Evolutionary conservation across 2,329 filamentous ascomycete genomes (phyloP).

Genomic region (Colletotrichum sp.): DNA sequence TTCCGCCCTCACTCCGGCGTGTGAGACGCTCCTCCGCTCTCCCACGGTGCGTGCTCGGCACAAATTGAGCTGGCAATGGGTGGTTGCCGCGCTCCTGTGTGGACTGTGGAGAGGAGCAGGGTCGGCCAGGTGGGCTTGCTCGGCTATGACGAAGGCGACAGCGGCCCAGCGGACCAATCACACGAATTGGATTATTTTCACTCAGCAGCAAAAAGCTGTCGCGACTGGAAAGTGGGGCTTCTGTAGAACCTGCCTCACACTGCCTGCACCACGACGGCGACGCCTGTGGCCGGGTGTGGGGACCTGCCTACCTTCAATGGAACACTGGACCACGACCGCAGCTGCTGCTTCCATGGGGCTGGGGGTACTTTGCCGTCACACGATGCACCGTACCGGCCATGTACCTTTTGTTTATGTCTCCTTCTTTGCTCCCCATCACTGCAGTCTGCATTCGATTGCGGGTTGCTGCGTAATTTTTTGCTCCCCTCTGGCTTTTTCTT

Average conservation of each 20-base stretch:
- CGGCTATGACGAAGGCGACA: constrained; percentile 24
- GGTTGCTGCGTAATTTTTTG: background rate
- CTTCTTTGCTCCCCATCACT: background rate
- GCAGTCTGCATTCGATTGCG: background rate
- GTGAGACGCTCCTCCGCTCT: background rate
- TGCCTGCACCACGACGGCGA: background rate
- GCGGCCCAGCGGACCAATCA: constrained; percentile 23
- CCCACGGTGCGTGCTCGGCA: constrained; percentile 8
- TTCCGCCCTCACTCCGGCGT: background rate
- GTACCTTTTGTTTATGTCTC: background rate
- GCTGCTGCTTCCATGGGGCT: background rate
- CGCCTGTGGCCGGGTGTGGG: background rate
- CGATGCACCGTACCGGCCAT: background rate
- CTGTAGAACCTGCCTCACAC: background rate
- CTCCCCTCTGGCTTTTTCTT: background rate
- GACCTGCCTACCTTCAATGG: background rate
- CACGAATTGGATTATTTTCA: constrained; percentile 20
- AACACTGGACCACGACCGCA: background rate
- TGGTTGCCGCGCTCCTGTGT: constrained; percentile 16
- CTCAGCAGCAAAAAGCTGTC: constrained; percentile 15
- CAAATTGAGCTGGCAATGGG: background rate
- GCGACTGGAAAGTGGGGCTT: constrained; percentile 5
- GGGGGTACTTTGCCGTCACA: background rate
- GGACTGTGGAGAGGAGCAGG: constrained; percentile 13
- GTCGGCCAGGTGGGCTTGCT: constrained; percentile 13